phyloP scores from a whole-genome alignment of 768 basidiomycete genomes.

The Grammothele lineata region DNA sequence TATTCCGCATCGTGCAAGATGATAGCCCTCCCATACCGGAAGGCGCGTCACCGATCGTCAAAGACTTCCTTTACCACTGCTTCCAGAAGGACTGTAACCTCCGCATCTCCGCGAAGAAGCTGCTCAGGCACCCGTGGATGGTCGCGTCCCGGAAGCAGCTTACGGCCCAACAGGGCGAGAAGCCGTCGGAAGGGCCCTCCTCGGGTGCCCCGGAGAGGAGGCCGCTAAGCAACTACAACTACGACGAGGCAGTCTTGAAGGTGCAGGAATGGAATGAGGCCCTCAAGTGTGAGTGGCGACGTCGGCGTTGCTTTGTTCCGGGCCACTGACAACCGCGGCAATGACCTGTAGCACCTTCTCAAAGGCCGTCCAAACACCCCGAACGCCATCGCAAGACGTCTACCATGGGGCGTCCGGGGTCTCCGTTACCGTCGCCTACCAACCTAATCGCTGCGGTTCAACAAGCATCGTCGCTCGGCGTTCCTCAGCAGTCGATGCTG shows the following conservation, averaged over 20 bases:
- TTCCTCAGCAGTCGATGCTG: slow-evolving; percentile 9
- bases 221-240: slow-evolving; percentile 79
- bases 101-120: slow-evolving; percentile 89
- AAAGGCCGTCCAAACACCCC: slow-evolving; percentile 61
- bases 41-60: slow-evolving; percentile 90
- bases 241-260: slow-evolving; percentile 88
- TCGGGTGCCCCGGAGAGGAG: slow-evolving; percentile 35
- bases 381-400: slow-evolving; percentile 30
- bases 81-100: slow-evolving; percentile 98
- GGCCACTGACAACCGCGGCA: not conserved
- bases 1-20: slow-evolving; percentile 98
- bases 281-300: slow-evolving; percentile 62
- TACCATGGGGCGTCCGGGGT: slow-evolving; percentile 33
- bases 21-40: slow-evolving; percentile 97
- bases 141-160: slow-evolving; percentile 75
- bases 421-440: slow-evolving; percentile 39
- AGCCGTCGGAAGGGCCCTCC: slow-evolving; percentile 32
- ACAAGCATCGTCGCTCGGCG: slow-evolving; percentile 7
- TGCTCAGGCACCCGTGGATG: slow-evolving; percentile 97
- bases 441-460: slow-evolving; percentile 19
- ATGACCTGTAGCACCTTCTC: slow-evolving; percentile 55
- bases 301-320: not conserved
- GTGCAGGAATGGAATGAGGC: slow-evolving; percentile 99
- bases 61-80: slow-evolving; percentile 95
- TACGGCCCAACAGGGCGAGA: slow-evolving; percentile 34